Base-by-base conservation (phyloP, 768 basidiomycete genomes). In the Dacryopinax primogenitus region DNA sequence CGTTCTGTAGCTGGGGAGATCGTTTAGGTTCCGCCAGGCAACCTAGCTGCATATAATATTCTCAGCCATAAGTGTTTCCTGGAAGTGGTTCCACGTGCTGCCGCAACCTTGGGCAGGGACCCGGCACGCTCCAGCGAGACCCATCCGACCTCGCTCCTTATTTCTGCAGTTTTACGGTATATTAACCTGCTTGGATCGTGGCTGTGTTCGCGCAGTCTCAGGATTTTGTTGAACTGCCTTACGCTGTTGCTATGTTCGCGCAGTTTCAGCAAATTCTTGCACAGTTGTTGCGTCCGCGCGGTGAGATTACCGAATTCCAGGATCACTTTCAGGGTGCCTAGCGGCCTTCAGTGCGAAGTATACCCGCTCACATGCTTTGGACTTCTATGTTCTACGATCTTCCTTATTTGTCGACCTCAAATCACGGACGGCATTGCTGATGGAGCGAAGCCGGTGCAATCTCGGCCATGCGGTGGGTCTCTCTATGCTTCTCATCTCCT, bases 401-500 rank as follows among this genome's bases (percentile, higher is more conserved):
- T 58, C 51, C 4, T 11, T 32, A 21, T 28, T 26, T 30, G 9
- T 58, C 51, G 15, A 26, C 26, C 30, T 28, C 26, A 11, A 28
- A 58, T 58, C 51, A 58, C 51, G 18, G 9, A 13, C 51, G 30
- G 51, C 21, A 18, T 58, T 11, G 51, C 32, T 58, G 51, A 58
- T 58, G 51, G 45, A 58, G 51, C 51, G 51, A 58, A 30, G 23
- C 51, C 51, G 51, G 51, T 58, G 51, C 51, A 58, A 58, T 58
- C 51, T 58, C 51, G 51, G 51, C 51, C 51, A 58, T 58, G 51
- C 51, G 51, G 51, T 58, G 51, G 51, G 11, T 30, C 18, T 9
- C 32, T 30, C 51, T 30, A 28, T 21, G 51, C 51, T 58, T 58
- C 51, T 58, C 30, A 32, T 11, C 11, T 21, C 12, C 51, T 58